These are phyloP conservation scores for Scleroderma bovista DNA, from an alignment of 768 basidiomycete species.

Conservation along the genomic window DNA sequence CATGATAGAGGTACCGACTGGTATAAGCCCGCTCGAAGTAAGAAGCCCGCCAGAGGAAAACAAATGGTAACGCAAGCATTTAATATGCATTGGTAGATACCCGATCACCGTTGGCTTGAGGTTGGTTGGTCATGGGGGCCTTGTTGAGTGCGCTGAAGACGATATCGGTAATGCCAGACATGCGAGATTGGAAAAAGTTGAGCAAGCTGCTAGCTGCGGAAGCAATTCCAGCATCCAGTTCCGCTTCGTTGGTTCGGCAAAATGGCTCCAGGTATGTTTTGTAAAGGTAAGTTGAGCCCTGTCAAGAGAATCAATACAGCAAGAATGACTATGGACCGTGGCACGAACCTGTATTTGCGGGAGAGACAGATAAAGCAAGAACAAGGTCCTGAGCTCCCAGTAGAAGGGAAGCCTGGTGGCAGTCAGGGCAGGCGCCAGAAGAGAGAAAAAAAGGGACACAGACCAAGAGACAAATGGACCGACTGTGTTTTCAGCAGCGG, in stretches of 20 bases:
- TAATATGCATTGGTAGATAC: constrained; percentile 1
- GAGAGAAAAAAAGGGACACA: constrained; percentile 13
- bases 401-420: constrained; percentile 67
- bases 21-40: no score
- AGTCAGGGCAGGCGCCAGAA: constrained; percentile 13
- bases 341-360: constrained; percentile 60
- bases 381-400: constrained; percentile 65
- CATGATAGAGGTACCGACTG: no score
- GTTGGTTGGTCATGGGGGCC: constrained; percentile 21
- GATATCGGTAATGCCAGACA: constrained; percentile 44
- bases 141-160: constrained; percentile 42
- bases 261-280: constrained; percentile 56
- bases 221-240: constrained; percentile 54
- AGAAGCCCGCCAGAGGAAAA: no score
- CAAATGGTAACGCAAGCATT: neutral
- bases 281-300: constrained; percentile 71
- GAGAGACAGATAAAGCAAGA: constrained; percentile 61
- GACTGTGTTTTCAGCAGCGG: constrained; percentile 56
- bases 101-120: constrained; percentile 20
- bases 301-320: constrained; percentile 4
- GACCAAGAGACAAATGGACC: constrained; percentile 67
- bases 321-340: neutral
- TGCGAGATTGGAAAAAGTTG: constrained; percentile 49
- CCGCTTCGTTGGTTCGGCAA: constrained; percentile 50
- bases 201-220: constrained; percentile 50